A percentile compares a stretch with the other conserved stretches of the same genome.
phyloP scores from a whole-genome alignment of 2,329 filamentous ascomycete genomes.

The Fusarium oligoseptatum region DNA sequence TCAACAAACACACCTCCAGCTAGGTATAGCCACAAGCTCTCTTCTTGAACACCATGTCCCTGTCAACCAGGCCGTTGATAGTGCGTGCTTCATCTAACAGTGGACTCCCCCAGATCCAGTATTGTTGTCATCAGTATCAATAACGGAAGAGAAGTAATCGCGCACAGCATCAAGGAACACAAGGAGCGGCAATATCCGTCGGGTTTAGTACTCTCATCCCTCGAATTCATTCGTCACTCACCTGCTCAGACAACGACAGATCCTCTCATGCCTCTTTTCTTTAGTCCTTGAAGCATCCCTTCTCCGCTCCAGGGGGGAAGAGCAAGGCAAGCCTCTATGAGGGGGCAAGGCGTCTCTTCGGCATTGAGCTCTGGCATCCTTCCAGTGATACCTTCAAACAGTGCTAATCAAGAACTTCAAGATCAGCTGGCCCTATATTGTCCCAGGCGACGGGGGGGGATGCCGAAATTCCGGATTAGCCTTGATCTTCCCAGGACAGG shows the following conservation, averaged over 20 bases:
- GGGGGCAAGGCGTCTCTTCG: not conserved
- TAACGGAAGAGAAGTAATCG: not conserved
- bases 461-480: not conserved
- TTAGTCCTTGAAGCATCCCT: not conserved
- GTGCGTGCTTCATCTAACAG: not conserved
- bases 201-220: not conserved
- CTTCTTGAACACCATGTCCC: not conserved
- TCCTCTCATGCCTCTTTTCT: not conserved
- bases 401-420: not conserved
- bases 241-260: not conserved
- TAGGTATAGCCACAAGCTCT: not conserved
- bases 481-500: not conserved
- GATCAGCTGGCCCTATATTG: not conserved
- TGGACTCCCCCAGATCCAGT: not conserved
- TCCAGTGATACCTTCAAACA: not conserved
- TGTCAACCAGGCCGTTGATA: not conserved
- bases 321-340: not conserved
- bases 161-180: not conserved
- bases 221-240: not conserved
- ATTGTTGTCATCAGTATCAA: not conserved
- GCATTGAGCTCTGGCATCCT: not conserved
- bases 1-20: not conserved
- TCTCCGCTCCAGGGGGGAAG: not conserved
- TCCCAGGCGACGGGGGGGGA: not conserved
- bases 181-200: not conserved